Percentiles rank a stretch among this genome's conserved stretches.
These are phyloP conservation scores for Chaetoscypha palmicola DNA, from an alignment of 2,329 filamentous ascomycete genomes.

Conservation along the genomic window DNA sequence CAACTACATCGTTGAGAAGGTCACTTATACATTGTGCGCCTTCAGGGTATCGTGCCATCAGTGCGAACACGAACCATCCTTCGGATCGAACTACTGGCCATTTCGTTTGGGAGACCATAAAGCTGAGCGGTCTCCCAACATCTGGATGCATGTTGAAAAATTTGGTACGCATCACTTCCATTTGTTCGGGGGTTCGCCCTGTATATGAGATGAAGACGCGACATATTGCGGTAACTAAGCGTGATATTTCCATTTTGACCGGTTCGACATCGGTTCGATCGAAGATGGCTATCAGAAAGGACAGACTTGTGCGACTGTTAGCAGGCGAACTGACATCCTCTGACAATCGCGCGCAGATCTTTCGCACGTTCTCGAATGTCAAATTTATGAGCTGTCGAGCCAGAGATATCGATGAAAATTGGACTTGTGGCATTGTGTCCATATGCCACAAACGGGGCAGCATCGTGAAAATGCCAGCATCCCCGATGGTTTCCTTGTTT, in stretches of 20 bases:
- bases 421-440: conserved; percentile 48
- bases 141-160: conserved; percentile 30
- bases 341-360: conserved; percentile 39
- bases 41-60: conserved; percentile 47
- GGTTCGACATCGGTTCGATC: conserved; percentile 43
- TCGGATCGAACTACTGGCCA: conserved; percentile 55
- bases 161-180: conserved; percentile 31
- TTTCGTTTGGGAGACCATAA: conserved; percentile 49
- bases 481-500: conserved; percentile 48
- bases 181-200: conserved; percentile 25
- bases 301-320: conserved; percentile 32
- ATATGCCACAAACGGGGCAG: conserved; percentile 49
- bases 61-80: conserved; percentile 54
- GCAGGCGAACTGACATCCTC: conserved; percentile 32
- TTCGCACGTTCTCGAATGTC: conserved; percentile 44
- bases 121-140: conserved; percentile 36
- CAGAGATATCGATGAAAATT: conserved; percentile 53
- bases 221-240: conserved; percentile 46
- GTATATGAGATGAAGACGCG: conserved; percentile 44
- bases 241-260: conserved; percentile 52
- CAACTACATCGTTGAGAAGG: conserved; percentile 37
- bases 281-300: conserved; percentile 36
- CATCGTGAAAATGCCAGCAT: conserved; percentile 39
- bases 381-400: conserved; percentile 49
- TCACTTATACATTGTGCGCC: conserved; percentile 41